phyloP scores from a whole-genome alignment of 352 stramenopile genomes.

The Pelagophyceae sp. region DNA sequence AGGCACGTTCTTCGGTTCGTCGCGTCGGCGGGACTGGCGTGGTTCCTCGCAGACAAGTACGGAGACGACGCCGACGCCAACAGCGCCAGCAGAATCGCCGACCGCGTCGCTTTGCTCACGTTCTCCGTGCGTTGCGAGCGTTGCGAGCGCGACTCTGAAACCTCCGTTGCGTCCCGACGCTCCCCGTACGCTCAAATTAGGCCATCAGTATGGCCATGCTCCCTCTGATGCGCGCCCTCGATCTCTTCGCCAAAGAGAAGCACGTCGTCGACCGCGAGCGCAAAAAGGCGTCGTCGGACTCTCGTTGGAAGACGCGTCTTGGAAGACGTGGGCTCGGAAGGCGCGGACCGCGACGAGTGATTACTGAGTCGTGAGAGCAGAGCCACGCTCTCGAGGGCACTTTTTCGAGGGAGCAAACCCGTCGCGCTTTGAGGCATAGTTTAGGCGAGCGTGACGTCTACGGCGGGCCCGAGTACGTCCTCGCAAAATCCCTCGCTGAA shows the following conservation, averaged over 20 bases:
- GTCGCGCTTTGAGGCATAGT: too few species aligned
- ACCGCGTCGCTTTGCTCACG: slow-evolving; percentile 51
- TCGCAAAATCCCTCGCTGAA: slow-evolving; percentile 37
- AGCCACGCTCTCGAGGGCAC: too few species aligned
- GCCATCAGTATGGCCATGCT: slow-evolving; percentile 52
- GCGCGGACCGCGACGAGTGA: neutral
- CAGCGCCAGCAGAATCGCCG: too few species aligned
- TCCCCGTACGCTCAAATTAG: too few species aligned
- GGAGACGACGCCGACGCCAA: slow-evolving; percentile 41
- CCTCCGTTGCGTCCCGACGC: too few species aligned
- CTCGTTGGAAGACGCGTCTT: too few species aligned
- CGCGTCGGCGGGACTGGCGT: neutral
- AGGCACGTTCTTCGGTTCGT: neutral
- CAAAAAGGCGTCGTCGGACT: too few species aligned
- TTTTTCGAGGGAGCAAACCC: too few species aligned
- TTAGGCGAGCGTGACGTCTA: slow-evolving; percentile 48
- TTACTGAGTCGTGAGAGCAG: neutral
- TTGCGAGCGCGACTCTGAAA: too few species aligned
- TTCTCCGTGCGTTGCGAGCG: too few species aligned
- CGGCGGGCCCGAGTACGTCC: slow-evolving; percentile 36
- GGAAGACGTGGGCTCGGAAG: too few species aligned
- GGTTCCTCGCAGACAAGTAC: neutral
- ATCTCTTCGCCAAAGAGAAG: slow-evolving; percentile 54
- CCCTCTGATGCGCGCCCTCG: slow-evolving; percentile 54
- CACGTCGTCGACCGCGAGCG: slow-evolving; percentile 51